Percentiles rank a stretch among this genome's conserved stretches.
These are phyloP conservation scores for Alloteropsis semialata DNA, from an alignment of 176 grass and related monocot genomes.

Conservation along the genomic window DNA sequence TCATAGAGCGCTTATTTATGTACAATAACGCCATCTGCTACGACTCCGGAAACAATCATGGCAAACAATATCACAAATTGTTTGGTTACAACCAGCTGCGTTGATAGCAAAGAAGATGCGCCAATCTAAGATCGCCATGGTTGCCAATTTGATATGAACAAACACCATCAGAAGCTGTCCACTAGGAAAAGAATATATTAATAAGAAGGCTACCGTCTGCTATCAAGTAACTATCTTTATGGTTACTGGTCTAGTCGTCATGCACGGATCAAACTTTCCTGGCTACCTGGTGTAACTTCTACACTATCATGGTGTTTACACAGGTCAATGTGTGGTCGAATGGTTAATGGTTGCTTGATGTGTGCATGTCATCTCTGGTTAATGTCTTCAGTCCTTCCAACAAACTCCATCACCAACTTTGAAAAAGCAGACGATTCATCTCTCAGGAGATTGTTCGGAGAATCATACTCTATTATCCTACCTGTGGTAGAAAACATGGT, in stretches of 20 bases:
- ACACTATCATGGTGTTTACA: constrained; percentile 5
- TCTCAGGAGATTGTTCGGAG: constrained; percentile 59
- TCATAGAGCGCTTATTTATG: not conserved
- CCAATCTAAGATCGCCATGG: not conserved
- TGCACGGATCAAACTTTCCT: not conserved
- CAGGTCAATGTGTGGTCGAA: not conserved
- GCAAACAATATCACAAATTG: not conserved
- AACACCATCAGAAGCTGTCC: not conserved
- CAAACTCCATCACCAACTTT: constrained; percentile 76
- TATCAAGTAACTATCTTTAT: not conserved
- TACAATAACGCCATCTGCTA: not conserved
- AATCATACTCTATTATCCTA: constrained; percentile 79
- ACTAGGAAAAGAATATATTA: not conserved
- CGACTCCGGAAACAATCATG: not conserved
- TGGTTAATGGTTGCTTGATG: constrained; percentile 15
- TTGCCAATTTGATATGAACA: constrained; percentile 11
- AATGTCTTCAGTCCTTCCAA: constrained; percentile 55
- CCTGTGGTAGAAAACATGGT: constrained; percentile 47
- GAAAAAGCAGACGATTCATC: constrained; percentile 75
- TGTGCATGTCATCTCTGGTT: constrained; percentile 18
- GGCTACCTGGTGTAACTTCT: not conserved
- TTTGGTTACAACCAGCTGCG: not conserved
- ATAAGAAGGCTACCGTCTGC: not conserved
- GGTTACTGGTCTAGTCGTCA: not conserved
- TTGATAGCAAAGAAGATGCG: not conserved